These are phyloP conservation scores for Aspergillus floridensis DNA, from an alignment of 2,329 filamentous ascomycete genomes.

Conservation along the genomic window DNA sequence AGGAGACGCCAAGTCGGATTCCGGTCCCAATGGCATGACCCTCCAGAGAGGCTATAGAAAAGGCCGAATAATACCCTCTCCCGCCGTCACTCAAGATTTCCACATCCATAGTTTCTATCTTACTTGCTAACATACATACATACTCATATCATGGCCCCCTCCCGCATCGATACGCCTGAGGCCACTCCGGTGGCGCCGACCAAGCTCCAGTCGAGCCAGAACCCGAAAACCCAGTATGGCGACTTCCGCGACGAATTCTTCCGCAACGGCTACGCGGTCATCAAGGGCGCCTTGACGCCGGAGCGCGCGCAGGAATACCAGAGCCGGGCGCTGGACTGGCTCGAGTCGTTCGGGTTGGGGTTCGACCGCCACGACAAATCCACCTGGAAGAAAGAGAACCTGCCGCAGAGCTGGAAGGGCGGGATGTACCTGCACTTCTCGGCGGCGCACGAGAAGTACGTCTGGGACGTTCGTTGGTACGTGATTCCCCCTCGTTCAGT, in stretches of 20 bases:
- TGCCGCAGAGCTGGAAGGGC: slow-evolving; percentile 4
- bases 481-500: neutral
- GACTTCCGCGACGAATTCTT: slow-evolving; percentile 5
- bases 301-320: slow-evolving; percentile 2
- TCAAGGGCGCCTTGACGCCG: slow-evolving; percentile 1
- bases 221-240: neutral
- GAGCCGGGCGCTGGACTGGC: slow-evolving; percentile 3
- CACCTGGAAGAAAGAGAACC: slow-evolving; percentile 5
- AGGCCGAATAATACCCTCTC: neutral
- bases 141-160: neutral
- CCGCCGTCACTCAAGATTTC: too few species aligned
- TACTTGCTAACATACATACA: neutral
- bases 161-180: neutral
- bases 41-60: neutral
- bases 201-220: neutral
- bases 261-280: neutral
- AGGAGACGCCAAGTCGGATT: neutral
- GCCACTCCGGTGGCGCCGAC: neutral
- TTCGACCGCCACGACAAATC: slow-evolving; percentile 3
- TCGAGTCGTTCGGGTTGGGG: slow-evolving; percentile 1
- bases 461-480: slow-evolving; percentile 4
- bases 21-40: neutral
- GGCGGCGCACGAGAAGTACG: slow-evolving; percentile 2
- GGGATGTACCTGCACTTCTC: slow-evolving; percentile 5
- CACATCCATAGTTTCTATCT: neutral